Evolutionary conservation across 768 basidiomycete species (phyloP).

Genomic region (Mrakia blollopis): DNA sequence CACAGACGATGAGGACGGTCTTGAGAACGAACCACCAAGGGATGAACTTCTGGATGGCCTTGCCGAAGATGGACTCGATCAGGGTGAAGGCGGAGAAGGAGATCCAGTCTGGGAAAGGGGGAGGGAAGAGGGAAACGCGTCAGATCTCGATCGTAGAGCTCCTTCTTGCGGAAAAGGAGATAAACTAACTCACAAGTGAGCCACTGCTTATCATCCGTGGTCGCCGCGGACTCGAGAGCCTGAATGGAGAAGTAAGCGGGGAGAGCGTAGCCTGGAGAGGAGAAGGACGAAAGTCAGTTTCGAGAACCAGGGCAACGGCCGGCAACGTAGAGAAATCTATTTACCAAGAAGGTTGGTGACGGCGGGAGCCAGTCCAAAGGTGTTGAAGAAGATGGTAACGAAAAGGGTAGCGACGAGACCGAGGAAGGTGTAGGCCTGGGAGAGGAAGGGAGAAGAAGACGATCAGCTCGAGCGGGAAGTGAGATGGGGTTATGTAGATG

Average conservation of each 20-base stretch:
- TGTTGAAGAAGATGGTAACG: conserved; percentile 46
- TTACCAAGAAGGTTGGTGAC: conserved; percentile 56
- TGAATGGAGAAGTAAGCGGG: conserved; percentile 94
- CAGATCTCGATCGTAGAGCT: not conserved
- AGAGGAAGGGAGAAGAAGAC: not conserved
- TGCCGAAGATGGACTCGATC: conserved; percentile 52
- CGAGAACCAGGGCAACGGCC: too few relatives aligned
- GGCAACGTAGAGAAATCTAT: not conserved
- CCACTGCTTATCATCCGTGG: conserved; percentile 45
- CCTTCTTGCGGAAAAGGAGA: not conserved
- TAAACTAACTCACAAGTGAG: conserved; percentile 58
- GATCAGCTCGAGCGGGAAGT: not conserved
- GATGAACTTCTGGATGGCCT: conserved; percentile 56
- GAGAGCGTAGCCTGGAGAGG: conserved; percentile 61
- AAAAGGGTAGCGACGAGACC: conserved; percentile 57
- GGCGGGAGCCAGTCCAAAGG: conserved; percentile 72
- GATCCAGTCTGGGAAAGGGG: not conserved
- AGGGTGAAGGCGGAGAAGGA: conserved; percentile 14
- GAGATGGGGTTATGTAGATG: not conserved
- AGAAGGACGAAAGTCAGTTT: not conserved
- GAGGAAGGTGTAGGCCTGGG: conserved; percentile 79
- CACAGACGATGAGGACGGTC: conserved; percentile 73
- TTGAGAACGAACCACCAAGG: conserved; percentile 64
- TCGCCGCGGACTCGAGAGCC: conserved; percentile 80
- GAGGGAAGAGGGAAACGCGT: not conserved